phyloP scores from a whole-genome alignment of 2,329 filamentous ascomycete genomes.

The Massarina eburnea region DNA sequence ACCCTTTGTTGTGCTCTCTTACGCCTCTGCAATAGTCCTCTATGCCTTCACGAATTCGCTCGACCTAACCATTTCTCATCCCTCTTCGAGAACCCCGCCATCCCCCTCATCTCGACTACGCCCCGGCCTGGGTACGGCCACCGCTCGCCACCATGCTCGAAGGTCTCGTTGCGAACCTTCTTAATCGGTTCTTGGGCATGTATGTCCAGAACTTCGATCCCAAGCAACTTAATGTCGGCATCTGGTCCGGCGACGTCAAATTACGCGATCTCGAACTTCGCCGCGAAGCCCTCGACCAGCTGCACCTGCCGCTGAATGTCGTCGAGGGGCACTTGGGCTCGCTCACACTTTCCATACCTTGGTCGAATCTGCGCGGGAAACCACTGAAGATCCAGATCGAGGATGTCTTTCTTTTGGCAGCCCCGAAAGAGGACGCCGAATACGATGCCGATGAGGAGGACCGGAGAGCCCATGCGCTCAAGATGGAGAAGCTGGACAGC shows the following conservation, averaged over 20 bases:
- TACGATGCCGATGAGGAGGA: slow-evolving; percentile 94
- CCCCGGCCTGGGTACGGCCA: slow-evolving; percentile 73
- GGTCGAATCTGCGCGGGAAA: slow-evolving; percentile 93
- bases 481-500: slow-evolving; percentile 98
- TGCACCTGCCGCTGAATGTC: slow-evolving; percentile 95
- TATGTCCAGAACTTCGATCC: slow-evolving; percentile 99
- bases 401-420: slow-evolving; percentile 93
- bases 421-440: slow-evolving; percentile 90
- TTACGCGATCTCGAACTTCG: slow-evolving; percentile 89
- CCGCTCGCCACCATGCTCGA: slow-evolving; percentile 77
- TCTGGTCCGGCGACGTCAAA: slow-evolving; percentile 98
- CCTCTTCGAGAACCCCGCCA: slow-evolving; percentile 21
- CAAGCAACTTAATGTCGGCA: slow-evolving; percentile 95
- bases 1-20: slow-evolving; percentile 20
- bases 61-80: slow-evolving; percentile 27
- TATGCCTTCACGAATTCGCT: slow-evolving; percentile 36
- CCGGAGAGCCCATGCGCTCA: slow-evolving; percentile 80
- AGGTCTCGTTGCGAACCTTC: slow-evolving; percentile 91
- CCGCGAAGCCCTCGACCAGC: slow-evolving; percentile 92
- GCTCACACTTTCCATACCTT: slow-evolving; percentile 90
- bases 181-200: slow-evolving; percentile 99
- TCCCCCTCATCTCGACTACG: slow-evolving; percentile 9
- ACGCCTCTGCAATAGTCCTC: slow-evolving; percentile 20
- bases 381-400: slow-evolving; percentile 95
- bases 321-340: slow-evolving; percentile 91